Conservation (phyloP, 2,329 filamentous ascomycete species). For the Aspergillus uvarum region DNA sequence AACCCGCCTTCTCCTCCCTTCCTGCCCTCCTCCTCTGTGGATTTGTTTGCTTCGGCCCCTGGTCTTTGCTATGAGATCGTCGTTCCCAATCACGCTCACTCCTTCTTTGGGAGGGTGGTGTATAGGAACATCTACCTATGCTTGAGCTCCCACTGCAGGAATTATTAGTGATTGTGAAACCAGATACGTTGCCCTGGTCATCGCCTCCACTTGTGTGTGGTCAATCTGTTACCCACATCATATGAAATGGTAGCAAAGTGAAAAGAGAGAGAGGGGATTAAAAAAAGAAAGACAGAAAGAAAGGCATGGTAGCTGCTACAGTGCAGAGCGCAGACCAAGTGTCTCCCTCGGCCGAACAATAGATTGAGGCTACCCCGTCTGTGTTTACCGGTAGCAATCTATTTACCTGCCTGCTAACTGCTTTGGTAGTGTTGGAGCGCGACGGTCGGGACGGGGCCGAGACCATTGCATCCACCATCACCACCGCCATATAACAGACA, state of each 20-base stretch:
- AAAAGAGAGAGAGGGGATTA: no score
- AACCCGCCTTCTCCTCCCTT: background rate
- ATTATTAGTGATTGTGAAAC: background rate
- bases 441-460: background rate
- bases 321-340: background rate
- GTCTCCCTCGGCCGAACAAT: background rate
- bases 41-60: background rate
- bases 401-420: background rate
- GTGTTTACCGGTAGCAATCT: background rate
- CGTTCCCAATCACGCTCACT: background rate
- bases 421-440: background rate
- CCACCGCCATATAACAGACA: background rate
- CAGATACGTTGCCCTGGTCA: background rate
- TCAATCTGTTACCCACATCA: background rate
- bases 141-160: background rate
- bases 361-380: background rate
- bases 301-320: background rate
- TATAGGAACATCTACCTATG: background rate
- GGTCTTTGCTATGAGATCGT: background rate
- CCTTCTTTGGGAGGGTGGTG: background rate
- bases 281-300: no score
- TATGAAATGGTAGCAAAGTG: background rate
- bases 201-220: no score
- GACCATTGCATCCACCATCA: background rate
- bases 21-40: background rate